Conservation (phyloP, 768 basidiomycete genomes). For the Leccinum longicurvipes region DNA sequence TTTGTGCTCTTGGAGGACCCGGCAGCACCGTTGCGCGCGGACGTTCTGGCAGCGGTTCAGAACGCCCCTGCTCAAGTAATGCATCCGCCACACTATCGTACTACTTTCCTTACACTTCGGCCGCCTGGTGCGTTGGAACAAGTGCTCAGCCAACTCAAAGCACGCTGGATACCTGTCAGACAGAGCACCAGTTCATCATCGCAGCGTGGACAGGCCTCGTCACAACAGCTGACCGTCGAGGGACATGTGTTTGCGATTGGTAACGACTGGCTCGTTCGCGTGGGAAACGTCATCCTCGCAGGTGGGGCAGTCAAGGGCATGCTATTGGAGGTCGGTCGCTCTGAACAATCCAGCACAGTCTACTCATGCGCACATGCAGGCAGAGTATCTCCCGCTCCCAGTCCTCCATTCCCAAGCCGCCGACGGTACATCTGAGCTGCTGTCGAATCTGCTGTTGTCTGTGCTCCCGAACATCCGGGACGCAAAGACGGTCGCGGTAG, state of each 20-base stretch:
- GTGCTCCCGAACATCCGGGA: constrained; percentile 71
- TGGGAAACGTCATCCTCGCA: constrained; percentile 72
- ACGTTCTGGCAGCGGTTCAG: constrained; percentile 41
- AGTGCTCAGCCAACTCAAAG: constrained; percentile 66
- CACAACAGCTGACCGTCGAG: constrained; percentile 70
- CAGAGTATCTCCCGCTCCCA: constrained; percentile 79
- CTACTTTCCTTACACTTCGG: constrained; percentile 70
- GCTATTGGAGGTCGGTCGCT: constrained; percentile 64
- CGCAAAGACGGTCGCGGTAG: constrained; percentile 74
- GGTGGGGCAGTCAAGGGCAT: constrained; percentile 80
- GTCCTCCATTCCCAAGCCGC: constrained; percentile 58
- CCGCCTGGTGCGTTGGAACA: constrained; percentile 77
- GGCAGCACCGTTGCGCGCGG: constrained; percentile 61
- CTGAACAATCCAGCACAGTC: background rate
- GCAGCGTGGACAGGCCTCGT: constrained; percentile 47
- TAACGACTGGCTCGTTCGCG: constrained; percentile 76
- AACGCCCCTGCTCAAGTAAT: constrained; percentile 30
- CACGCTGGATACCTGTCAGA: constrained; percentile 71
- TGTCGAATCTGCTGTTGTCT: constrained; percentile 72
- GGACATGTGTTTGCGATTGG: constrained; percentile 75
- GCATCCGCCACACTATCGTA: constrained; percentile 59
- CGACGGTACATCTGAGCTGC: constrained; percentile 68
- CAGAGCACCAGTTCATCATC: constrained; percentile 39
- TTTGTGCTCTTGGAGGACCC: constrained; percentile 81
- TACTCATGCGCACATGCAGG: constrained; percentile 39